Evolutionary conservation across 768 basidiomycete species (phyloP).

Genomic region (Macrolepiota fuliginosa): DNA sequence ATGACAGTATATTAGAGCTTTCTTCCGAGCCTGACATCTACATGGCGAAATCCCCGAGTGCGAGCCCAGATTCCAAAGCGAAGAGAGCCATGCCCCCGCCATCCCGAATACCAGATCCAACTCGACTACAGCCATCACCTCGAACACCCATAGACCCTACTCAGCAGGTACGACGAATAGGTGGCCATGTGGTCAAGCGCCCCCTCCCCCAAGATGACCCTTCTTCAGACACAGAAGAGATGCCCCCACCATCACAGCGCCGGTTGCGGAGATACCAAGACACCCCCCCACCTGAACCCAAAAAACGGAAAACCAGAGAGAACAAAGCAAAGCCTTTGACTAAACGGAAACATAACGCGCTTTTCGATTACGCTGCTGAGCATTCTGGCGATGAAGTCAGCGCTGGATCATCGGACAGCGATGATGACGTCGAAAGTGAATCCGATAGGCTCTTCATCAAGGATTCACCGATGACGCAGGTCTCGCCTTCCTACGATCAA

Average conservation of each 20-base stretch:
- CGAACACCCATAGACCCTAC: conserved; percentile 2
- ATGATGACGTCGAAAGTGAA: conserved; percentile 59
- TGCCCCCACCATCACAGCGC: conserved; percentile 32
- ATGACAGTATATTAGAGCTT: background rate
- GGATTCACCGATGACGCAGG: conserved; percentile 64
- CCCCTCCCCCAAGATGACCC: conserved; percentile 6
- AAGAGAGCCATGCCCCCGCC: conserved; percentile 27
- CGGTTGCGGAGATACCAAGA: conserved; percentile 34
- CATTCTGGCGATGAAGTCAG: conserved; percentile 84
- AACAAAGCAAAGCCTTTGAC: conserved; percentile 23
- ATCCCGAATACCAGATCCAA: conserved; percentile 32
- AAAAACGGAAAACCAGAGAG: conserved; percentile 14
- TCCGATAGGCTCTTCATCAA: conserved; percentile 68
- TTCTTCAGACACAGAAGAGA: conserved; percentile 19
- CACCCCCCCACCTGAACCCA: conserved; percentile 21
- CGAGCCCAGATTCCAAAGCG: conserved; percentile 14
- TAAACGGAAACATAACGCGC: conserved; percentile 27
- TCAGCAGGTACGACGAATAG: background rate
- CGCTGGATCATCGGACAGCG: conserved; percentile 54
- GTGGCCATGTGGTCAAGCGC: background rate
- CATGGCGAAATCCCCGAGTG: background rate
- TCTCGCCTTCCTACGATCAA: conserved; percentile 73
- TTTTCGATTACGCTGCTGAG: conserved; percentile 67
- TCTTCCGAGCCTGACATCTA: background rate
- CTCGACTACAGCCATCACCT: background rate